Evolutionary conservation across 352 stramenopile genomes (phyloP), one percentile per base, ranked within the genome.

Genomic region (Pythium sp.): DNA sequence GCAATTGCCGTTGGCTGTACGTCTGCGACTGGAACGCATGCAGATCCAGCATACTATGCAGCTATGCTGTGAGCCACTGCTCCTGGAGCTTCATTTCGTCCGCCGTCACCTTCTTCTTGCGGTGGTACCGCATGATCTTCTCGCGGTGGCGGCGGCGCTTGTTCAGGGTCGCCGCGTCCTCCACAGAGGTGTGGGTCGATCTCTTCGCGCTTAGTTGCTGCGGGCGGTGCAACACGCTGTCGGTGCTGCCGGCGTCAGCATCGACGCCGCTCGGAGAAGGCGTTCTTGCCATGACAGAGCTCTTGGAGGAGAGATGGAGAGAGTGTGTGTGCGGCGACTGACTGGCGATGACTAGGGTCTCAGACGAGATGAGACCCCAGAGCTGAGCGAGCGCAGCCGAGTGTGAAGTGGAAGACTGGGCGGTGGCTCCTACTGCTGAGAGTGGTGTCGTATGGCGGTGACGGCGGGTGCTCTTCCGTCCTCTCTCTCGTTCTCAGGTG

Each of bases 91-190:
- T 70, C 65, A 82, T 72, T 57, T 82, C 73, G 12, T 62, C 62
- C 56, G 76, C 71, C 64, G 74, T 72, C 57, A 73, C 73, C 67
- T 82, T 82, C 71, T 82, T 82, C 73, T 82, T 82, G 36, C 62
- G 73, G 3, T 73, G 68, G 68, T 80, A 82, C 61, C 77, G 76
- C 26, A 82, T 69, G 73, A 82, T 82, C 63, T 82, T 82, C 66
- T 82, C 75, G 20, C 75, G 75, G 64, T 82, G 75, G n/a, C 77
- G 73, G 53, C 78, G 68, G 9, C 71, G 71, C 15, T 26, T 24
- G 7, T 34, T 22, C n/a, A 34, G 41, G 11, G 34, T 5, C 36
- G 53, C 54, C 12, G 38, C 12, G 12, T 46, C 38, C 38, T 46
- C 38, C 12, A 4, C 2, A 5, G 12, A 12, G 5, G 12, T 15